phyloP scores from a whole-genome alignment of 1,284 basidiomycete genomes.

The Tremellales sp. region DNA sequence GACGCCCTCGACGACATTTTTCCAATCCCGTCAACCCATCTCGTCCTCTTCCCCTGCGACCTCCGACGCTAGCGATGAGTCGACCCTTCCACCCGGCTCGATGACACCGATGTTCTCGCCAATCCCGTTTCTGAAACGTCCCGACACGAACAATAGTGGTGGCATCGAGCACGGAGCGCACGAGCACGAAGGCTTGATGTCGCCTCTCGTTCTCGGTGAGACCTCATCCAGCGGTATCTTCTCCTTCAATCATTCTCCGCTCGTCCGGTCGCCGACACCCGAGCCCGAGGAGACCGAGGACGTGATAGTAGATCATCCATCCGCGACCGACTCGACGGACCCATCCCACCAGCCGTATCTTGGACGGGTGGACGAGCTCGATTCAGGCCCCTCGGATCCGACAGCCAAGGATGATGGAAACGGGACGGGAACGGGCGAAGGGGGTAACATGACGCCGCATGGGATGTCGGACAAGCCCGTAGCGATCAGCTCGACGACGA shows the following conservation, averaged over 20 bases:
- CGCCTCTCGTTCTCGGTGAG: constrained; percentile 35
- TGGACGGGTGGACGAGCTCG: constrained; percentile 49
- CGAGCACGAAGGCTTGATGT: constrained; percentile 34
- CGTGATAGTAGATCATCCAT: background rate
- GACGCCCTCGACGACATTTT: constrained; percentile 12
- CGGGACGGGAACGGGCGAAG: constrained; percentile 33
- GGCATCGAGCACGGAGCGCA: constrained; percentile 10
- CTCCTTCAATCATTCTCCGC: constrained; percentile 4
- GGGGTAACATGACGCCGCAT: constrained; percentile 44
- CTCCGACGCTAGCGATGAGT: constrained; percentile 19
- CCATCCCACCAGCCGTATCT: constrained; percentile 43
- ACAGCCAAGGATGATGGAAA: constrained; percentile 7
- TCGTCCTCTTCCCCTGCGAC: constrained; percentile 50
- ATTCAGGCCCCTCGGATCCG: constrained; percentile 39
- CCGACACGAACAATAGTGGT: constrained; percentile 9
- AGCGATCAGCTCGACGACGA: constrained; percentile 44
- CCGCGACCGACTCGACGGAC: constrained; percentile 7
- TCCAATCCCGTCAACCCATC: background rate
- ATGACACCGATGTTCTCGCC: constrained; percentile 49
- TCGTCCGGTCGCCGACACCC: constrained; percentile 33
- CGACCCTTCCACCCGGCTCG: constrained; percentile 39
- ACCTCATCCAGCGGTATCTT: constrained; percentile 5
- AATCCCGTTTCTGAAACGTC: constrained; percentile 43
- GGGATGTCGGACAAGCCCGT: constrained; percentile 46
- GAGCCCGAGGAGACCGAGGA: constrained; percentile 28